Conservation (phyloP, 352 stramenopile species). For the Globisporangium parvum region DNA sequence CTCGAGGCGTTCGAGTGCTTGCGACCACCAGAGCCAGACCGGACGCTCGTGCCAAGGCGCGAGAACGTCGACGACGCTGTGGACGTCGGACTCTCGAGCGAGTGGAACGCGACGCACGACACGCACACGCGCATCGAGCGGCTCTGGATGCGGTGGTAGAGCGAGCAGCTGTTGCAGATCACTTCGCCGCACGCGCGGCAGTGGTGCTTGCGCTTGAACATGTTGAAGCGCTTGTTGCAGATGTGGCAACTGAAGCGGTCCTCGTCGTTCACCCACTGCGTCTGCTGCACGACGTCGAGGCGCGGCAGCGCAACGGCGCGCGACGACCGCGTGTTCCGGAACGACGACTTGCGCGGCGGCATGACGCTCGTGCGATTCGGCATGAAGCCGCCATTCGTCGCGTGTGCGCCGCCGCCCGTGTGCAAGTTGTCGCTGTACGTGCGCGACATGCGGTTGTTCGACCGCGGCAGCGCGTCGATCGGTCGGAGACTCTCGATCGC, state of each 20-base stretch:
- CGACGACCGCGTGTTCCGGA: constrained; percentile 70
- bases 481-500: constrained; percentile 46
- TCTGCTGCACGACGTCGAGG: constrained; percentile 73
- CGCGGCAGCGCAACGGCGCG: constrained; percentile 62
- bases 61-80: constrained; percentile 43
- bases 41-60: constrained; percentile 16
- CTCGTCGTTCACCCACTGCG: constrained; percentile 82
- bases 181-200: constrained; percentile 81
- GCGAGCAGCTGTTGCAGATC: constrained; percentile 79
- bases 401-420: constrained; percentile 11
- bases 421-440: constrained; percentile 39
- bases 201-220: constrained; percentile 88
- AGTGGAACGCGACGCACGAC: constrained; percentile 80
- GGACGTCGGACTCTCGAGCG: constrained; percentile 66
- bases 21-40: constrained; percentile 23
- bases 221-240: constrained; percentile 84
- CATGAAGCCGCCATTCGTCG: constrained; percentile 10
- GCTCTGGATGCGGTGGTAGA: constrained; percentile 81
- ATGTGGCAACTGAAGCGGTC: constrained; percentile 85
- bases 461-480: constrained; percentile 35
- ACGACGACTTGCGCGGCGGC: constrained; percentile 66
- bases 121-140: constrained; percentile 84
- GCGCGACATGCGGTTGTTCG: constrained; percentile 29
- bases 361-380: constrained; percentile 17
- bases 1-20: constrained; percentile 63